Conservation (phyloP, 2,329 filamentous ascomycete genomes). For the Nannizziopsis arthrosporioides region DNA sequence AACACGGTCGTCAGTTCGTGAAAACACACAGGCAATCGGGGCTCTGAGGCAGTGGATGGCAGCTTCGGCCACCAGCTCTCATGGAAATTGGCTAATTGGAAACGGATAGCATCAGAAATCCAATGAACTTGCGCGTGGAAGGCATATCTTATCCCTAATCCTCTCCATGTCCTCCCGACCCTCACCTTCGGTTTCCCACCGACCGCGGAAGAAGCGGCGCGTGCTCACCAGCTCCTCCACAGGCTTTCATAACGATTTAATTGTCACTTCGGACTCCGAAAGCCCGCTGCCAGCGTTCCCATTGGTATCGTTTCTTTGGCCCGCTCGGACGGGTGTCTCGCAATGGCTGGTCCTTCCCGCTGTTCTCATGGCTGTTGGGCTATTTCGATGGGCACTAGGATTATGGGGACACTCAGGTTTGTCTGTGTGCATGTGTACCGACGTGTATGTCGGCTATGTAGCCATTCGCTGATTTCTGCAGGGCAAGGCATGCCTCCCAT, state of each 20-base stretch:
- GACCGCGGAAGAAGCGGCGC: constrained; percentile 38
- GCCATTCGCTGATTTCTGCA: constrained; percentile 24
- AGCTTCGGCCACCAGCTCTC: background rate
- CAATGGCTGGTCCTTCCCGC: constrained; percentile 88
- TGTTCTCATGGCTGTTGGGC: constrained; percentile 75
- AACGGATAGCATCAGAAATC: too few relatives aligned
- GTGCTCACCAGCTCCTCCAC: constrained; percentile 21
- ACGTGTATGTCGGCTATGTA: background rate
- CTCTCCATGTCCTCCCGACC: constrained; percentile 16
- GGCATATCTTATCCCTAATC: background rate
- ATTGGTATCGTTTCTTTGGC: constrained; percentile 88
- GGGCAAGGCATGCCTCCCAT: constrained; percentile 74
- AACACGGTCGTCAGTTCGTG: too few relatives aligned
- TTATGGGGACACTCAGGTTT: constrained; percentile 91
- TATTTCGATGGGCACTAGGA: constrained; percentile 86
- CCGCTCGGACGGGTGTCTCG: constrained; percentile 65
- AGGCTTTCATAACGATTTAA: constrained; percentile 33
- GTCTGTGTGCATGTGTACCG: constrained; percentile 14
- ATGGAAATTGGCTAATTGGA: background rate
- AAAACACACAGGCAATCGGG: too few relatives aligned
- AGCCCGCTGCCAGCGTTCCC: constrained; percentile 62
- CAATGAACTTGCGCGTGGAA: background rate
- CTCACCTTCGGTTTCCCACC: constrained; percentile 25
- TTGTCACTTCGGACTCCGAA: constrained; percentile 35
- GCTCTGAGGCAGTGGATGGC: too few relatives aligned